Percentiles rank a stretch among this genome's conserved stretches.
Conservation (phyloP, 1,284 basidiomycete genomes). For the Ceraceosorus guamensis region DNA sequence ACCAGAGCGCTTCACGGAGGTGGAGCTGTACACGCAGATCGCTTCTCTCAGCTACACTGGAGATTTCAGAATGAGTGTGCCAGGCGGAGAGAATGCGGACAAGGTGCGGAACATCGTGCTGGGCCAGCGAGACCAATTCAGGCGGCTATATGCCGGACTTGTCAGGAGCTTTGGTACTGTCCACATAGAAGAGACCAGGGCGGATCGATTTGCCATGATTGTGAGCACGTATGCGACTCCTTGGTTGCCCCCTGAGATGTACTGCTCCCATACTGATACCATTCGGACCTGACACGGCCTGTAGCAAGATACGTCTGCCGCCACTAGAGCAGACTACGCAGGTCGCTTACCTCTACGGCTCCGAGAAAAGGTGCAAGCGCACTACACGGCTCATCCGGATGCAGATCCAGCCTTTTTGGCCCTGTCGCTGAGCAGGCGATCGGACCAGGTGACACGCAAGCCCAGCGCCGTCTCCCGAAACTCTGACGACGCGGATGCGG, state of each 20-base stretch:
- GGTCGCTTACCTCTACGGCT: slow-evolving; percentile 27
- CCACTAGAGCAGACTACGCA: slow-evolving; percentile 25
- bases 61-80: slow-evolving; percentile 80
- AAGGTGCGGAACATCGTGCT: slow-evolving; percentile 67
- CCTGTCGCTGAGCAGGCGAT: slow-evolving; percentile 25
- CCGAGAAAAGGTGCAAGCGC: slow-evolving; percentile 27
- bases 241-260: neutral
- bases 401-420: slow-evolving; percentile 31
- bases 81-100: slow-evolving; percentile 85
- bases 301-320: slow-evolving; percentile 28
- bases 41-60: slow-evolving; percentile 73
- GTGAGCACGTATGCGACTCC: slow-evolving; percentile 3
- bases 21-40: slow-evolving; percentile 75
- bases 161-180: slow-evolving; percentile 35
- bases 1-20: slow-evolving; percentile 63
- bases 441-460: slow-evolving; percentile 5
- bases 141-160: slow-evolving; percentile 69
- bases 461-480: neutral
- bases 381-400: slow-evolving; percentile 24
- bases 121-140: slow-evolving; percentile 74
- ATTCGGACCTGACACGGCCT: neutral
- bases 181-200: slow-evolving; percentile 18
- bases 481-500: neutral
- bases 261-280: neutral
- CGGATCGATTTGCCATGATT: slow-evolving; percentile 19